Conservation (phyloP, 306 rosid species). For the Chamaecrista fasciculata region DNA sequence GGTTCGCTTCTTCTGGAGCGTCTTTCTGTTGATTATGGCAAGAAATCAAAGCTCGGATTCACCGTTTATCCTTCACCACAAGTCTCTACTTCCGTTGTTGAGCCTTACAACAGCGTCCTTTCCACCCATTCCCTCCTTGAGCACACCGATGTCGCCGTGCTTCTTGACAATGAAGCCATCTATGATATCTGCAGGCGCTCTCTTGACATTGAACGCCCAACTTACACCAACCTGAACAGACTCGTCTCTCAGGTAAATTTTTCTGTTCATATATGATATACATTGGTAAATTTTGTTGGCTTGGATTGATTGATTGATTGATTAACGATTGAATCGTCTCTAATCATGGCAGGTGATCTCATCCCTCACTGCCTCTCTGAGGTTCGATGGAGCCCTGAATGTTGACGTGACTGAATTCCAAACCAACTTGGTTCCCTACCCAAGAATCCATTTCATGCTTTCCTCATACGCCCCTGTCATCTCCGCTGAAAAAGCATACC, state of each 20-base stretch:
- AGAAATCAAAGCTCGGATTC: slow-evolving; percentile 77
- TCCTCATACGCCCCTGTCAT: slow-evolving; percentile 88
- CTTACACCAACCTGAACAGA: slow-evolving; percentile 85
- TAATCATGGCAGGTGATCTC: slow-evolving; percentile 70
- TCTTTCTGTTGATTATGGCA: slow-evolving; percentile 80
- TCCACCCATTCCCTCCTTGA: slow-evolving; percentile 89
- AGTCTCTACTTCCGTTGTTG: slow-evolving; percentile 88
- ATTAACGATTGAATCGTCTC: too few species aligned
- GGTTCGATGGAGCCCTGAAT: slow-evolving; percentile 85
- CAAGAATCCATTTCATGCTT: slow-evolving; percentile 89
- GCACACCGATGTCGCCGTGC: slow-evolving; percentile 77
- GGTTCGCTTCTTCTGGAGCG: slow-evolving; percentile 84
- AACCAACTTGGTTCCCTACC: slow-evolving; percentile 88
- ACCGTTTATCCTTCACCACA: slow-evolving; percentile 87
- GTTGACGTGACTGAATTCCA: slow-evolving; percentile 88
- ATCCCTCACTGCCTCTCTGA: slow-evolving; percentile 81
- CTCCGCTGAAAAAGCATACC: slow-evolving; percentile 86
- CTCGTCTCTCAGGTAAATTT: slow-evolving; percentile 67
- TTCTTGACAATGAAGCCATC: slow-evolving; percentile 84
- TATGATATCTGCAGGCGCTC: slow-evolving; percentile 84
- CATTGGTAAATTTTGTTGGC: too few species aligned
- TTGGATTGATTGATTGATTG: too few species aligned
- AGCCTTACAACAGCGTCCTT: slow-evolving; percentile 88
- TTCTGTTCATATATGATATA: background rate
- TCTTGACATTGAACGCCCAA: slow-evolving; percentile 82